Evolutionary conservation across 768 basidiomycete genomes (phyloP), one percentile per base, ranked within the genome.

Genomic region (Hortiboletus campestris): DNA sequence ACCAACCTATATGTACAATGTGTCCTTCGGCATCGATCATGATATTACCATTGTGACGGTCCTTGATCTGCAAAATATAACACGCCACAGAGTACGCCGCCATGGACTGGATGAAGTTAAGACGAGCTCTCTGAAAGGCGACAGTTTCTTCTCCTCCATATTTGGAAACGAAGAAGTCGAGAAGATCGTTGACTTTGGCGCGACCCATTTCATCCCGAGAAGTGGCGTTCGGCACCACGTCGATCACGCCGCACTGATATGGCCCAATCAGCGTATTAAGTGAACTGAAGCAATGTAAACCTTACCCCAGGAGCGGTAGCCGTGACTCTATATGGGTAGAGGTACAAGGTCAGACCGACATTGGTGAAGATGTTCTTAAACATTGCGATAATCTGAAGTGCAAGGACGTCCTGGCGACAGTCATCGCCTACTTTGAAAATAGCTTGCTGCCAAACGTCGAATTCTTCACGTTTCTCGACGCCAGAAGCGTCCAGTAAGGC

Each of bases 371-470:
- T 88, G 70, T 97, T 98, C 75, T 98, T 98, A 82, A 98, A 98
- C 94, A 98, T 98, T 6, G 97, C 97, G 58, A 99, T 98, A 57
- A 98, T 76, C 66, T 99, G 97, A 46, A 99, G 76, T 0, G 97
- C 97, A 43, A 99, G 82, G n/a, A 98, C 88, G 65, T 99, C 97
- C 71, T 99, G 97, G 41, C 97, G 85, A 71, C 97, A 99, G 68
- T 99, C 97, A 68, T 99, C 97, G 52, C 97, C 97, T 55, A 99
- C 97, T 78, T 99, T 99, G 85, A 99, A 99, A 59, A 99, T 99
- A 1, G 97, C 97, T 61, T 93, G 88, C 57, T 96, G 93, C 95
- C 93, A 98, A 44, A 95, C 87, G 58, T 98, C 94, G 66, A 89
- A 91, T 62, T 86, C 80, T 43, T 78, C 76, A 29, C 72, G 80